phyloP scores from a whole-genome alignment of 2,329 filamentous ascomycete genomes.

The Ceratocystis cacaofunesta region DNA sequence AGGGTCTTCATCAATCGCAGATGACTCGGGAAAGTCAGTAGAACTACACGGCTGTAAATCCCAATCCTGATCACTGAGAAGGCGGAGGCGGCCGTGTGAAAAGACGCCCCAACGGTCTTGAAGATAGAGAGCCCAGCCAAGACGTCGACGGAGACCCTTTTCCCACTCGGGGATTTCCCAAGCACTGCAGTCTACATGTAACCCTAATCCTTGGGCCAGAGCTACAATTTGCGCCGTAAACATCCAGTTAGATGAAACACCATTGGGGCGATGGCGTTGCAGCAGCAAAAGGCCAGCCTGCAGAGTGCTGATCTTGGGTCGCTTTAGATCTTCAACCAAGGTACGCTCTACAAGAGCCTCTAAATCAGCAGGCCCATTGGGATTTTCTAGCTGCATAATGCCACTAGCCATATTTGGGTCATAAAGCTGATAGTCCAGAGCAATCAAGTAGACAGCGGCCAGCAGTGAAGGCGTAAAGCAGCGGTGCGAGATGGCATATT shows the following conservation, averaged over 20 bases:
- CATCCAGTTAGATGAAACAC: constrained; percentile 23
- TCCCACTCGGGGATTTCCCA: constrained; percentile 43
- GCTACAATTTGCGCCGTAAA: constrained; percentile 31
- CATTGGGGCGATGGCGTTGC: constrained; percentile 23
- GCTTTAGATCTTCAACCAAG: constrained; percentile 25
- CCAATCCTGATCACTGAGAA: constrained; percentile 37
- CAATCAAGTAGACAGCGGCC: constrained; percentile 38
- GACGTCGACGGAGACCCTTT: constrained; percentile 37
- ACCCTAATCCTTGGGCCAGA: constrained; percentile 33
- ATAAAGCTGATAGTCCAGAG: constrained; percentile 37
- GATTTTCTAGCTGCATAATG: constrained; percentile 24
- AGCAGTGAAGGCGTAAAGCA: constrained; percentile 37
- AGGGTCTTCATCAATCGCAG: constrained; percentile 20
- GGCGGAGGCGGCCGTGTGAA: constrained; percentile 37
- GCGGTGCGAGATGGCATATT: constrained; percentile 34
- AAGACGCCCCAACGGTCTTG: constrained; percentile 43
- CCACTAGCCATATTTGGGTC: constrained; percentile 28
- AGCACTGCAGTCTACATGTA: constrained; percentile 37
- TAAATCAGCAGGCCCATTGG: constrained; percentile 24
- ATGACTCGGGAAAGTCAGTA: constrained; percentile 21
- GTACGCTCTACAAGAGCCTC: constrained; percentile 25
- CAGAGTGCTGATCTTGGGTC: constrained; percentile 30
- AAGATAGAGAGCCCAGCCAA: constrained; percentile 42
- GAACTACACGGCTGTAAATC: constrained; percentile 25
- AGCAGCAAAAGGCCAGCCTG: constrained; percentile 32